phyloP scores from a whole-genome alignment of 2,329 filamentous ascomycete genomes.

The Ceratocystis variospora region DNA sequence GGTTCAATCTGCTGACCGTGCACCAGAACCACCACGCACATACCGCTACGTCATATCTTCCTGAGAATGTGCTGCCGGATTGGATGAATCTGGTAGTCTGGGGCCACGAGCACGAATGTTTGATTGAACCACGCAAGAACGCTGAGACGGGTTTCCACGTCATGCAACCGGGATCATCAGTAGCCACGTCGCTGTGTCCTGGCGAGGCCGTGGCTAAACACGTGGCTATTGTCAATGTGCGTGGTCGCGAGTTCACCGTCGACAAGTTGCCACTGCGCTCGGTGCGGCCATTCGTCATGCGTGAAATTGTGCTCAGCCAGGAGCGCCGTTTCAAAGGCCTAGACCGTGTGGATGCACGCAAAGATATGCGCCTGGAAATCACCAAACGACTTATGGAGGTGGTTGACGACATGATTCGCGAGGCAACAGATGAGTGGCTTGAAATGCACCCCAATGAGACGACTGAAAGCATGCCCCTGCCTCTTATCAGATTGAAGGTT shows the following conservation, averaged over 20 bases:
- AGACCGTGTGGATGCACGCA: constrained; percentile 45
- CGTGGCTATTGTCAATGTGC: constrained; percentile 72
- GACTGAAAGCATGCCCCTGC: constrained; percentile 44
- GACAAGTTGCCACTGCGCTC: constrained; percentile 74
- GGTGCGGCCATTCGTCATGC: constrained; percentile 80
- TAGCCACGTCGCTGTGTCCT: constrained; percentile 80
- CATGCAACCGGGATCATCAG: constrained; percentile 93
- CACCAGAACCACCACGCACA: constrained; percentile 94
- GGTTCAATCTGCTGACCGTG: constrained; percentile 91
- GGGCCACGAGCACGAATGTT: constrained; percentile 95
- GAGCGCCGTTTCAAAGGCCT: constrained; percentile 65
- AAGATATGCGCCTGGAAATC: constrained; percentile 70
- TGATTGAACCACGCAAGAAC: constrained; percentile 73
- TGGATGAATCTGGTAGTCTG: constrained; percentile 88
- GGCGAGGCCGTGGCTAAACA: constrained; percentile 88
- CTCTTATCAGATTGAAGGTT: constrained; percentile 77
- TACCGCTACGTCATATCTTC: constrained; percentile 83
- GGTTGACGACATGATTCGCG: constrained; percentile 73
- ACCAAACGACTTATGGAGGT: constrained; percentile 62
- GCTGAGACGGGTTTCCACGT: constrained; percentile 84
- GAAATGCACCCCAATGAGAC: constrained; percentile 56
- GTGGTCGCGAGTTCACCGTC: constrained; percentile 64
- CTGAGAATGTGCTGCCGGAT: constrained; percentile 80
- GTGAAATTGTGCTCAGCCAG: constrained; percentile 62
- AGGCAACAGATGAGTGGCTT: constrained; percentile 71